Base-by-base conservation (phyloP, 83 land plant genomes). In the Larix sibirica region DNA sequence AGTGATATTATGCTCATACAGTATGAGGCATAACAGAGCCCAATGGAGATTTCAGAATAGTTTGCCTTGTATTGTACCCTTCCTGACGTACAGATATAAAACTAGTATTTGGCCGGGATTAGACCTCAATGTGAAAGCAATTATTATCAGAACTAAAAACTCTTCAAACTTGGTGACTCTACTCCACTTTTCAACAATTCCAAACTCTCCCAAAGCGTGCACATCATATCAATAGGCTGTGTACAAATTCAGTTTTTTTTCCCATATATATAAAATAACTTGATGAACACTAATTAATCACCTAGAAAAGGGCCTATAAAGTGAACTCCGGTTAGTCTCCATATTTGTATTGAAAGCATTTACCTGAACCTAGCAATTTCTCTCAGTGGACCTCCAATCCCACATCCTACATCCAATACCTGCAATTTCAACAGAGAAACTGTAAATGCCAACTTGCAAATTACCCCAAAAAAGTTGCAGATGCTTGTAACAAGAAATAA, bases 341-440 rank as follows among this genome's bases (percentile, higher is more conserved):
- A 74, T 3, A 44, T 6, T 74, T 74, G 58, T 74, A 40, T 21
- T 74, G 0, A 62, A 79, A 83, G 58, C 16, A 75, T 17, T 75
- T 67, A 97, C 98, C 99, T 97, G 81, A 96, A 97, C 69, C 91
- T 77, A 63, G 99, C 93, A 88, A 97, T 91, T 82, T 97, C 99
- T 81, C 99, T 83, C 20, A 96, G 83, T 44, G 99, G 99, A 69
- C 99, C 99, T 33, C 98, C 99, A 88, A 97, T 96, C 20, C 98
- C 99, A 89, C 99, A 97, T 69, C 99, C 98, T 4, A 97, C 98
- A 91, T 97, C 98, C 86, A 97, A 79, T 6, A 97, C 99, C 99
- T 95, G 80, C 24, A 92, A 40, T 33, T 50, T 78, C 40, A 78
- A 14, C 16, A 78, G n/a, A 66, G 9, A 77, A 42, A 67, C 6